Base-by-base conservation (phyloP, 169 alveolate species). In the Cryptosporidium ubiquitum region DNA sequence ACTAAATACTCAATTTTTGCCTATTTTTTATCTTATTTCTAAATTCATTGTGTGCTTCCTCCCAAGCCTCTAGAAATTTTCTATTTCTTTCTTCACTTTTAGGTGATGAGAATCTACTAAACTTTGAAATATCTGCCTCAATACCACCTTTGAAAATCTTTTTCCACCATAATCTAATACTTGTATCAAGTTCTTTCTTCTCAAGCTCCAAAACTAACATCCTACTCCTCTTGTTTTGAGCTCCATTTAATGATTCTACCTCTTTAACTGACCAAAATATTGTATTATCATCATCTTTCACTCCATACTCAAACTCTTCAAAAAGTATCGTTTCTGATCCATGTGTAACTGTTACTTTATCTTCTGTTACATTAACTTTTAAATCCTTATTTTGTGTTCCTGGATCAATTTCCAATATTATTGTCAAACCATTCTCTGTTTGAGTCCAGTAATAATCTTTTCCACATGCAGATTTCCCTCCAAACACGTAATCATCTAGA, bases 91-190 rank as follows among this genome's bases (percentile, higher is more conserved):
- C 89, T 14, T 60, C 74, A 18, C 18, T 52, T 18, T 73, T 73
- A 16, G 51, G 5, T 10, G 85, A 49, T 31, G 71, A 14, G 18
- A 44, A 47, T 39, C 51, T n/a, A 31, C 35, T 57, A 26, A 64
- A 79, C 3, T 58, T 64, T 18, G 51, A 12, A 44, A 79, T 40
- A 42, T 39, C 66, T 10, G 44, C 42, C 42, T 40, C 73, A 10
- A 37, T 26, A 33, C 89, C 79, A 4, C 75, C 89, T 64, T 79
- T 64, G 42, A 79, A 79, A 12, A 61, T 44, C 0, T 68, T 79
- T 39, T 47, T 79, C 89, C 89, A 79, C 89, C 89, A 79, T 2
- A 79, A 6, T 26, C 75, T 79, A n/a, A 79, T 42, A 7, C 52
- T 64, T 26, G 51, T 12, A 44, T 40, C 47, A 2, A 79, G 26